These are phyloP conservation scores for Phoma sp. DNA, from an alignment of 2,329 filamentous ascomycete species.

Conservation along the genomic window DNA sequence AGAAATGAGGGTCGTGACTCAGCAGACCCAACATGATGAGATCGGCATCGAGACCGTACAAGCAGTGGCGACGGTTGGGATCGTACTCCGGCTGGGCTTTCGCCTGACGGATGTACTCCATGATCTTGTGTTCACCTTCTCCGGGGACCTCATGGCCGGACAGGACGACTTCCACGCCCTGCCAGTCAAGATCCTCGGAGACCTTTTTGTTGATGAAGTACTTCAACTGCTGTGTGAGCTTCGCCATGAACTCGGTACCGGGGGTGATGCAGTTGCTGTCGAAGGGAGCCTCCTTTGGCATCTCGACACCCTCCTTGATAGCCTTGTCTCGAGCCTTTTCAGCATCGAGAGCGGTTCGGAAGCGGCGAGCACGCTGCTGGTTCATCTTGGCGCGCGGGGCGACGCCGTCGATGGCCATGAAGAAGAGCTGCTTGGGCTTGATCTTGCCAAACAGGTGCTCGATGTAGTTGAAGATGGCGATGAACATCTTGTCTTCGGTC, in stretches of 20 bases:
- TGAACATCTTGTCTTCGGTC: constrained; percentile 99
- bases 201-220: constrained; percentile 99
- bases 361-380: constrained; percentile 93
- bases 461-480: constrained; percentile 99
- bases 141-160: constrained; percentile 98
- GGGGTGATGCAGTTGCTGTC: constrained; percentile 99
- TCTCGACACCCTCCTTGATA: constrained; percentile 82
- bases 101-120: constrained; percentile 98
- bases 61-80: constrained; percentile 90
- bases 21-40: constrained; percentile 97
- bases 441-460: constrained; percentile 99
- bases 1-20: constrained; percentile 98
- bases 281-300: constrained; percentile 94
- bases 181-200: constrained; percentile 96
- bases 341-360: constrained; percentile 89
- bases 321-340: constrained; percentile 93
- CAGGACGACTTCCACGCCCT: constrained; percentile 92
- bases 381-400: constrained; percentile 99
- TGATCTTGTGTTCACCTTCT: constrained; percentile 99
- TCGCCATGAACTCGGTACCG: constrained; percentile 97
- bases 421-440: constrained; percentile 97
- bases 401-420: constrained; percentile 99
- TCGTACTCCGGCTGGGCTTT: constrained; percentile 95
- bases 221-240: constrained; percentile 89
- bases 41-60: constrained; percentile 97